Evolutionary conservation across 2,329 filamentous ascomycete genomes (phyloP).

Genomic region (Mycosphaerella sp.): DNA sequence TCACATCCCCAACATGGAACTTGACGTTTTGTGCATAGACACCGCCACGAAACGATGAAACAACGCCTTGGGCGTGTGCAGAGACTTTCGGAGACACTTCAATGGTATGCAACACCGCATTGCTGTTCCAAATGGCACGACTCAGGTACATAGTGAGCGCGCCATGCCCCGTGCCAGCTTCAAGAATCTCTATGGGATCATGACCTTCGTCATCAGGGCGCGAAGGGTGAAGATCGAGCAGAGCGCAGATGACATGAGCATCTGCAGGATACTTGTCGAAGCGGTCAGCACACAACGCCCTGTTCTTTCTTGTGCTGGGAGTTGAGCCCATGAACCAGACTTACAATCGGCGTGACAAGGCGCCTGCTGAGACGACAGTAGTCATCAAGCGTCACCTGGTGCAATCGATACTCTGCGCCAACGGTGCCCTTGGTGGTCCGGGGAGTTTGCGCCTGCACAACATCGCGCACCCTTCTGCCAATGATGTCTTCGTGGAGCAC

Average conservation of each 20-base stretch:
- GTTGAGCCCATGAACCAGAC: background rate
- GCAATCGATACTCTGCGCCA: conserved; percentile 50
- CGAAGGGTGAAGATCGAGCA: conserved; percentile 66
- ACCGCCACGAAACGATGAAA: conserved; percentile 62
- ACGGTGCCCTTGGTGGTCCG: conserved; percentile 26
- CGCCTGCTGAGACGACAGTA: conserved; percentile 64
- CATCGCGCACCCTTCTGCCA: conserved; percentile 54
- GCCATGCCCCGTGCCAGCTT: conserved; percentile 81
- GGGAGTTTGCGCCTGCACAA: conserved; percentile 46
- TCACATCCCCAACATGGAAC: conserved; percentile 64
- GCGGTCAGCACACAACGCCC: background rate
- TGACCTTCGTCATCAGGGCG: conserved; percentile 25
- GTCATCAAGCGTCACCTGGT: conserved; percentile 63
- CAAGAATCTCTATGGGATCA: conserved; percentile 64
- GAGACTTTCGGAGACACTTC: conserved; percentile 61
- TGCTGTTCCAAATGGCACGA: conserved; percentile 53
- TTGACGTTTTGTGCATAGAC: conserved; percentile 65
- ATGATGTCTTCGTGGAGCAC: conserved; percentile 55
- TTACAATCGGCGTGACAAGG: conserved; percentile 62
- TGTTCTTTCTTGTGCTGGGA: too few relatives aligned
- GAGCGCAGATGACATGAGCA: conserved; percentile 65
- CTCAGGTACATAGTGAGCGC: conserved; percentile 69
- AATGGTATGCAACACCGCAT: conserved; percentile 68
- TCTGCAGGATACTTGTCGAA: conserved; percentile 58
- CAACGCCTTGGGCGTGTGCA: conserved; percentile 56